phyloP scores from a whole-genome alignment of 768 basidiomycete genomes.

The Trametopsis cervina region DNA sequence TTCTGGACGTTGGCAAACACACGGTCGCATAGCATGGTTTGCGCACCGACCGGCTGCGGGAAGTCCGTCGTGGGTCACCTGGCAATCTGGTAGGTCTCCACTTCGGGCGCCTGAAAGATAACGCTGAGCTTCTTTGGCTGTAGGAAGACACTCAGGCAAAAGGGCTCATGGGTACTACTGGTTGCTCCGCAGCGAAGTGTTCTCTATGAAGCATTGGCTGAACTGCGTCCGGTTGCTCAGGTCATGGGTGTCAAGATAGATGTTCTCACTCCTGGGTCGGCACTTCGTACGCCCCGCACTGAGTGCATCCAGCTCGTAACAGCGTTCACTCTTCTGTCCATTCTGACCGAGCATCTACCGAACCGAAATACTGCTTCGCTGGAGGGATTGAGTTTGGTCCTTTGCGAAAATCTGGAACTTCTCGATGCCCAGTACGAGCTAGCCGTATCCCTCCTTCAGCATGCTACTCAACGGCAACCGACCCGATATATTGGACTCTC shows the following conservation, averaged over 20 bases:
- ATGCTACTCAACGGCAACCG: slow-evolving; percentile 50
- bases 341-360: slow-evolving; percentile 29
- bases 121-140: not conserved
- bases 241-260: slow-evolving; percentile 36
- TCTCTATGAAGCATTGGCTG: slow-evolving; percentile 49
- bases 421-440: slow-evolving; percentile 81
- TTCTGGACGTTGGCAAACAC: slow-evolving; percentile 80
- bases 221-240: slow-evolving; percentile 37
- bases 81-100: slow-evolving; percentile 53
- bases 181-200: slow-evolving; percentile 52
- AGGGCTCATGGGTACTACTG: slow-evolving; percentile 51
- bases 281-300: slow-evolving; percentile 31
- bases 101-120: too few relatives aligned
- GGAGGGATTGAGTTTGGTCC: slow-evolving; percentile 50
- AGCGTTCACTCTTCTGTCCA: slow-evolving; percentile 41
- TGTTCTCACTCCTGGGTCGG: slow-evolving; percentile 19
- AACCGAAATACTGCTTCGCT: slow-evolving; percentile 19
- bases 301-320: slow-evolving; percentile 53
- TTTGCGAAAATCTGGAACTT: slow-evolving; percentile 84
- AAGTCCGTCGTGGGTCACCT: slow-evolving; percentile 71
- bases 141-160: slow-evolving; percentile 42
- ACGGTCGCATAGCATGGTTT: slow-evolving; percentile 58
- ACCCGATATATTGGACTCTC: slow-evolving; percentile 76
- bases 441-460: slow-evolving; percentile 63
- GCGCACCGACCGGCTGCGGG: slow-evolving; percentile 75